phyloP scores from a whole-genome alignment of 352 stramenopile genomes.

The Phytophthora pini region DNA sequence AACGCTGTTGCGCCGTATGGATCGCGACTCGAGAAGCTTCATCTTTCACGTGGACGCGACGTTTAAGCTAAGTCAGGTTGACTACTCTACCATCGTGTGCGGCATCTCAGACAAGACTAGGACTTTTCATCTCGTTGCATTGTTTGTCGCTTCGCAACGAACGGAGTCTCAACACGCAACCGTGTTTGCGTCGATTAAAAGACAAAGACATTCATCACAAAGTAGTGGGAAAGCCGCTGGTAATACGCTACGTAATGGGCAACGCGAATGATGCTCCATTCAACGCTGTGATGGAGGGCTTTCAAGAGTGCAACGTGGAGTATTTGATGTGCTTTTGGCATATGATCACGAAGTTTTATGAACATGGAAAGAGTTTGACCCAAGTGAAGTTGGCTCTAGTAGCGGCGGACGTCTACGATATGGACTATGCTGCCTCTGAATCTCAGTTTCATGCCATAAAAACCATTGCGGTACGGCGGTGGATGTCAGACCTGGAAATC shows the following conservation, averaged over 20 bases:
- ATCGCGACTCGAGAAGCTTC: no score
- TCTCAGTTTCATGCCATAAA: not conserved
- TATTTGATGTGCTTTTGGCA: not conserved
- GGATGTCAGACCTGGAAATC: not conserved
- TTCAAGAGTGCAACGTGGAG: not conserved
- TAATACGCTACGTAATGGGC: not conserved
- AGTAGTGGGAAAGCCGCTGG: slow-evolving; percentile 2
- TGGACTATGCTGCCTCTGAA: not conserved
- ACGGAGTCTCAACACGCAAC: not conserved
- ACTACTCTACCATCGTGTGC: not conserved
- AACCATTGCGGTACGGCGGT: not conserved
- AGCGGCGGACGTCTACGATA: not conserved
- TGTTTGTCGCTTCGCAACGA: slow-evolving; percentile 1
- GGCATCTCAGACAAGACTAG: not conserved
- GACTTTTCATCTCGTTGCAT: not conserved
- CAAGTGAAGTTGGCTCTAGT: not conserved
- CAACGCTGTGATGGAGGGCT: not conserved
- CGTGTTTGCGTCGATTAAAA: not conserved
- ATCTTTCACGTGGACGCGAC: not conserved
- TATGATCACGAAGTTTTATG: not conserved
- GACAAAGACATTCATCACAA: not conserved
- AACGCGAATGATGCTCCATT: slow-evolving; percentile 1
- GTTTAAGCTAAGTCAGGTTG: not conserved
- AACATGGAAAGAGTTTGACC: not conserved
- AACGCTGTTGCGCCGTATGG: no score